Percentiles rank a stretch among this genome's conserved stretches.
These are phyloP conservation scores for Cruciata laevipes DNA, from an alignment of 257 asterid species.

Conservation along the genomic window DNA sequence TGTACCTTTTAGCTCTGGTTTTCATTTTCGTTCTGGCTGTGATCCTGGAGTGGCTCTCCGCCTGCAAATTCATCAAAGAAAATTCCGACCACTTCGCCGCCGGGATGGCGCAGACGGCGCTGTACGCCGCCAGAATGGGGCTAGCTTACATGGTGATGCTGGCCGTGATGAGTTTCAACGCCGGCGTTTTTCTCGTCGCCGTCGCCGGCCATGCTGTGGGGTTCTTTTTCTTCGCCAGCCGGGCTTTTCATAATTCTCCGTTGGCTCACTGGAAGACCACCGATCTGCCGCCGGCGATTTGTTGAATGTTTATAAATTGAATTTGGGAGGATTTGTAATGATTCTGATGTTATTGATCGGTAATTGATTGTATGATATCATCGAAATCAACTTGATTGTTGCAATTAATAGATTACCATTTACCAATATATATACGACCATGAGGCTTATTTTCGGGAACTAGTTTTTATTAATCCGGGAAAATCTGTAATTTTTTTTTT, in stretches of 20 bases:
- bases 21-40: constrained; percentile 39
- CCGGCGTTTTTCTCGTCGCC: constrained; percentile 58
- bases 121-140: constrained; percentile 47
- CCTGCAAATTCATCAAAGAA: constrained; percentile 31
- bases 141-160: constrained; percentile 70
- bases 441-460: no score
- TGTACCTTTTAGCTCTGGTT: constrained; percentile 49
- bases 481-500: no score
- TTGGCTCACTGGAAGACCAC: constrained; percentile 25
- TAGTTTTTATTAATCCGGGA: no score
- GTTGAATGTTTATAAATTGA: constrained; percentile 18
- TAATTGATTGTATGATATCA: no score
- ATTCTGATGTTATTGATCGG: neutral
- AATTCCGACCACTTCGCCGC: constrained; percentile 15
- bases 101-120: constrained; percentile 39
- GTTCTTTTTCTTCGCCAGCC: constrained; percentile 54
- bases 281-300: constrained; percentile 50
- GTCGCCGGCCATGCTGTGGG: constrained; percentile 55
- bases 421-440: no score
- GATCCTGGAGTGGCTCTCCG: constrained; percentile 54
- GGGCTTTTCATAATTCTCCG: constrained; percentile 28
- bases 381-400: no score
- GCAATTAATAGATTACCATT: no score
- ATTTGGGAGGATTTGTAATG: neutral
- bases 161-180: constrained; percentile 78